Base-by-base conservation (phyloP, 2,329 filamentous ascomycete genomes). In the Sporothrix euskadiensis region DNA sequence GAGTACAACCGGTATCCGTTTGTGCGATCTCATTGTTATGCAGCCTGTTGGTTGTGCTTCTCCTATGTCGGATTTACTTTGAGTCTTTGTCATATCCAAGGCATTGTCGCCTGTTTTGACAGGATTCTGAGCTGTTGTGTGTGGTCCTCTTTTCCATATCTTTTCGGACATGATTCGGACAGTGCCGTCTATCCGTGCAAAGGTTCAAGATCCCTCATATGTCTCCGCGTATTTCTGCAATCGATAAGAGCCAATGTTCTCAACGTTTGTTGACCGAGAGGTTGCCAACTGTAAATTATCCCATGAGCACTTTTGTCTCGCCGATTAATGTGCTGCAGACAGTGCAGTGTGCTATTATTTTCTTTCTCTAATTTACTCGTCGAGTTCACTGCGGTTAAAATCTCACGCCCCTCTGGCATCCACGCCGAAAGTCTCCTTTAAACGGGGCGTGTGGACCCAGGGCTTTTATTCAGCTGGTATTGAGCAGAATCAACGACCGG, bases 391-490 rank as follows among this genome's bases (percentile, higher is more conserved):
- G 19, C 26, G 12, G 7, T 56, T 30, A 7, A 26, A 65, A 65
- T n/a, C 35, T 26, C 59, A 65, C 35, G 7, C 59, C 59, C 59
- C 52, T 56, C 52, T 30, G 22, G 52, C 22, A 7, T 35, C 19
- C 30, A 65, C 59, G 35, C 59, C 59, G 59, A 65, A 22, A 41
- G n/a, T 16, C 10, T 22, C n/a, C 59, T 14, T 26, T 16, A 22
- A 16, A 65, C n/a, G 59, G 59, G 35, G 59, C 14, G 19, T 63
- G 57, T 44, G 35, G 59, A 65, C n/a, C 59, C 59, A 26, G 35
- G 59, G 35, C 59, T 41, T 65, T 35, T 35, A 41, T 41, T 65
- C 59, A 65, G 59, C 59, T 65, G 59, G n/a, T 7, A 26, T 65
- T 35, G n/a, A 65, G n/a, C 35, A 16, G n/a, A 44, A 3, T 22